Base-by-base conservation (phyloP, 768 basidiomycete genomes). In the Hygrocybe punicea region DNA sequence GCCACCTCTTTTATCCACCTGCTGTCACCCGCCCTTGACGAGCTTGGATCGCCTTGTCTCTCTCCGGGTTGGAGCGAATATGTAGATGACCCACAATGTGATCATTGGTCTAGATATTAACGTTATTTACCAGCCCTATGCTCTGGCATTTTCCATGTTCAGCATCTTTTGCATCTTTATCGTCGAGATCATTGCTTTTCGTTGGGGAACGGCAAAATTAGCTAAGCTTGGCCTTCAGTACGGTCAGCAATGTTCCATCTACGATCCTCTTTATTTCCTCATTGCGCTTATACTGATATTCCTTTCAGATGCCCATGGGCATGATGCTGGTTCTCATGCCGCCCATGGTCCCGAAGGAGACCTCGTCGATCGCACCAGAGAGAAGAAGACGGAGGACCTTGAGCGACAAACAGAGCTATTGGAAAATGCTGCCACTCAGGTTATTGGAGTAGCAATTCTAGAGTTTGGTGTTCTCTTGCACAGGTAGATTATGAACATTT, bases 401-500 rank as follows among this genome's bases (percentile, higher is more conserved):
- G 39, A 61, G 33, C 19, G 16, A 9, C 21, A 44, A 25, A 47
- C 35, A 23, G 53, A 34, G 8, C 29, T 46, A 13, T 8, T 48
- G 8, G 79, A 84, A 37, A 73, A 74, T 17, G 72, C 81, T 2
- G 55, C 74, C 8, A 85, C 91, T 2, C 93, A 95, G 68, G 71
- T 94, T 36, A 78, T 97, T 47, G 94, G 93, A 13, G 81, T 99
- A 47, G 91, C 83, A 34, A 94, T 98, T 57, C 77, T 99, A 47
- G 96, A 99, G 68, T 96, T 97, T 64, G 96, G 96, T 63, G 92
- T 98, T 29, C 69, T 93, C 5, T 71, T 98, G 33, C 94, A 95
- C 66, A 90, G 87, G 85, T 82, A 53, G 63, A 25, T 6, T 21
- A 13, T 19, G 16, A 35, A 37, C 10, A 17, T 35, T 33, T 37